Percentiles rank a stretch among this genome's conserved stretches.
phyloP scores from a whole-genome alignment of 1,139 yeast genomes.

The Tardiomyces depauwii region DNA sequence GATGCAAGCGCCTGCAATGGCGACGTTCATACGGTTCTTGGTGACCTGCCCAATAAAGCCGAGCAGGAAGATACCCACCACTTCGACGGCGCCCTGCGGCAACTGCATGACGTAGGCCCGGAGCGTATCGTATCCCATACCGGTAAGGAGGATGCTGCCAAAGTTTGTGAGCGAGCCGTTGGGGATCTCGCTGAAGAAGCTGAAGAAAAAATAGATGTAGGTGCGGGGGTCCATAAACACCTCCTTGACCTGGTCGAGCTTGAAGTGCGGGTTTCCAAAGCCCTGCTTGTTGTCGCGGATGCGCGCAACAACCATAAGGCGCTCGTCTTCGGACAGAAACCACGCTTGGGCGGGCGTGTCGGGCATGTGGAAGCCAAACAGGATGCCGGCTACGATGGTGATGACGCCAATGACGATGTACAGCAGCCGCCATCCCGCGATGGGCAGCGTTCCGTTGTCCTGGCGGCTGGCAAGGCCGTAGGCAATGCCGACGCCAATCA shows the following conservation, averaged over 20 bases:
- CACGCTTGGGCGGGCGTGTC: conserved; percentile 44
- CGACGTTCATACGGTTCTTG: not conserved
- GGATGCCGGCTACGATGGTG: conserved; percentile 39
- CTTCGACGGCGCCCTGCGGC: conserved; percentile 26
- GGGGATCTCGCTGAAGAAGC: conserved; percentile 16
- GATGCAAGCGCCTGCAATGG: not conserved
- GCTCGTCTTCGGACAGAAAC: conserved; percentile 41
- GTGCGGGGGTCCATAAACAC: conserved; percentile 36
- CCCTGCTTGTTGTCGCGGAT: conserved; percentile 40
- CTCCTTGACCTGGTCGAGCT: conserved; percentile 41
- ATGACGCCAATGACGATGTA: conserved; percentile 36
- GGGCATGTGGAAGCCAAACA: conserved; percentile 37
- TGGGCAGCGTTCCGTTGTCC: conserved; percentile 18
- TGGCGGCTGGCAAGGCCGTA: conserved; percentile 10
- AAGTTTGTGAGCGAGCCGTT: conserved; percentile 42
- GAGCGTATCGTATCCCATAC: conserved; percentile 28
- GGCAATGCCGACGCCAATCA: conserved; percentile 13
- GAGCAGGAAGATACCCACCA: conserved; percentile 1
- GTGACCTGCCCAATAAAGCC: not conserved
- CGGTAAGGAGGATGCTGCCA: conserved; percentile 29
- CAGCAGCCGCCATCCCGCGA: conserved; percentile 32
- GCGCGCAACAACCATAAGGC: conserved; percentile 40
- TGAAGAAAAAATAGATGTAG: conserved; percentile 27
- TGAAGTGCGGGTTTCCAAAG: conserved; percentile 43
- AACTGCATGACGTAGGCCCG: conserved; percentile 31